Base-by-base conservation (phyloP, 495 filamentous ascomycete genomes). In the Talaromyces borbonicus region DNA sequence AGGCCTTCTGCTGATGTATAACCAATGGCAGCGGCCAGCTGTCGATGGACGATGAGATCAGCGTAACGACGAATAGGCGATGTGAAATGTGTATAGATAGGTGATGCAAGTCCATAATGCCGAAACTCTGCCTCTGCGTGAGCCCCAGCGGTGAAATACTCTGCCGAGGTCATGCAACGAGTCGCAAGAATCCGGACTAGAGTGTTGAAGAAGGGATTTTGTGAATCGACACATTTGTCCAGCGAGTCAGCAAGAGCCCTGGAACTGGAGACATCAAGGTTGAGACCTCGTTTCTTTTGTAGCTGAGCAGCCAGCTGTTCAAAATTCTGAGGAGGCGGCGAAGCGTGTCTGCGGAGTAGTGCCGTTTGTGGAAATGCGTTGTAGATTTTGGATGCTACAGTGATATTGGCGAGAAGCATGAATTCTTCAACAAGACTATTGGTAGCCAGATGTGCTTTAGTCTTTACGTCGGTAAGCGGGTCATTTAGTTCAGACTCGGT, bases 71-170 rank as follows among this genome's bases (percentile, higher is more conserved):
- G 83, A 60, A 98, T 98, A 6, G 92, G 93, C 4, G 85, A 90
- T 2, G 92, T 98, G 69, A 98, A 98, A 63, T 97, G 92, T 1
- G 92, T 98, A 70, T 98, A 98, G 58, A 98, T 98, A 52, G 94
- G 87, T 7, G 79, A 85, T 0, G 92, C 92, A 2, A 98, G 75
- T 48, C 92, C 93, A 63, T 98, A 98, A 62, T 98, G 92, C 25
- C 89, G 78, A 77, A 93, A 98, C 52, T 97, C 92, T 1, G 87
- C 79, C 59, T 90, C 89, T 0, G 88, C 78, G 57, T 95, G 87
- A 2, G 88, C 89, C 49, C 92, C 92, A 0, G 88, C 80, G 66
- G 85, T 89, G 68, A 97, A 97, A 71, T 98, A 98, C 63, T 97
- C 93, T 48, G 92, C 92, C 25, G 89, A 90, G 69, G 93, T 94